A percentile compares a stretch with the other conserved stretches of the same genome.
Evolutionary conservation across 176 grass and related monocot species (phyloP).

Genomic region (Microstegium vimineum): DNA sequence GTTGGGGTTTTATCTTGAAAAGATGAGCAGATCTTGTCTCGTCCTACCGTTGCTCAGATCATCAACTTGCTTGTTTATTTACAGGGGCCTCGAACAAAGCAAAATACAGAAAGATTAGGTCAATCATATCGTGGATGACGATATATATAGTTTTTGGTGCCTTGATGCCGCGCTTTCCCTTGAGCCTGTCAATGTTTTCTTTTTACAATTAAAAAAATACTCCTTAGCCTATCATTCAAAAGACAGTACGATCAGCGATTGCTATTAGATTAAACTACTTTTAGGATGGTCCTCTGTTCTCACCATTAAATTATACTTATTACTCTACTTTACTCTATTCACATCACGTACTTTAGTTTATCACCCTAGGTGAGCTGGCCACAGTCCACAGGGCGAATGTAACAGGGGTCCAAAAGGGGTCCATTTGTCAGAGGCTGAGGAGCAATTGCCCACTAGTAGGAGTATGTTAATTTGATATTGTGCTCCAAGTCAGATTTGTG

Average conservation of each 20-base stretch:
- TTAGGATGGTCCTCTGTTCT: constrained; percentile 11
- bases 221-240: constrained; percentile 7
- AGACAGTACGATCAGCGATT: neutral
- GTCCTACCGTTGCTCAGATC: neutral
- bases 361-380: neutral
- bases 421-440: neutral
- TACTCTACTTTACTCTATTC: neutral
- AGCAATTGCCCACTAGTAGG: neutral
- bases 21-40: constrained; percentile 16
- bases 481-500: neutral
- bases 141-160: neutral
- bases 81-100: neutral
- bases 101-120: constrained; percentile 6
- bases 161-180: neutral
- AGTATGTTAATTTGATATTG: neutral
- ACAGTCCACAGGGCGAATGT: neutral
- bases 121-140: neutral
- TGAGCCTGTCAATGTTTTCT: neutral
- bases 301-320: constrained; percentile 10
- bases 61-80: neutral
- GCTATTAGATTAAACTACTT: neutral
- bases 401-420: neutral
- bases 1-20: neutral
- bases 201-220: neutral
- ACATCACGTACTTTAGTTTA: neutral